phyloP scores from a whole-genome alignment of 306 rosid species.

The Begonia masoniana region DNA sequence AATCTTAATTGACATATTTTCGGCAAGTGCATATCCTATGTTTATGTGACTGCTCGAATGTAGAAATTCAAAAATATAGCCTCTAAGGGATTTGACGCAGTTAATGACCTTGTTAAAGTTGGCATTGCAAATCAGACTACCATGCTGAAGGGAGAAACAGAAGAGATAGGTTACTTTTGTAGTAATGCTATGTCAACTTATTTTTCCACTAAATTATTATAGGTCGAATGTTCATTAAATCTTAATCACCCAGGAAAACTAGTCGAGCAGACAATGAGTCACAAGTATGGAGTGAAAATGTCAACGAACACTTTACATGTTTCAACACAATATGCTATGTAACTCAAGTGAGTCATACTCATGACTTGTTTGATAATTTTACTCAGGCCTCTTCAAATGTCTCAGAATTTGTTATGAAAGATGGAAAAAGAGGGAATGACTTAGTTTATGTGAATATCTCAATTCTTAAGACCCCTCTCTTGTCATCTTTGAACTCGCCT shows the following conservation, averaged over 20 bases:
- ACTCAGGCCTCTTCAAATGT: no score
- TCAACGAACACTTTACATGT: conserved; percentile 72
- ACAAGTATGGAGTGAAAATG: conserved; percentile 60
- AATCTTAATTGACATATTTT: not conserved
- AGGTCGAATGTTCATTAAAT: not conserved
- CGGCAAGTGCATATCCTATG: no score
- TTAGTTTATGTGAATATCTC: no score
- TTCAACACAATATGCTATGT: conserved; percentile 98
- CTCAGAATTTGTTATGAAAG: no score
- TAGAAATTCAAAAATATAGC: conserved; percentile 86
- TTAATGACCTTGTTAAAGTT: conserved; percentile 43
- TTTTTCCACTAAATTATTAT: not conserved
- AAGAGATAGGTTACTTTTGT: conserved; percentile 67
- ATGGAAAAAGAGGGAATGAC: no score
- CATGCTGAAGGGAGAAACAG: conserved; percentile 98
- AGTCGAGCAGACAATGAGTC: conserved; percentile 74
- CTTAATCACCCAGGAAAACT: conserved; percentile 53
- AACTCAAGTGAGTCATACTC: conserved; percentile 79
- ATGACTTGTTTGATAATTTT: no score
- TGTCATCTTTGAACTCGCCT: no score
- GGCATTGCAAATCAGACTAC: conserved; percentile 99
- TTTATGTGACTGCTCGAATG: conserved; percentile 14
- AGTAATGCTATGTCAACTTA: conserved; percentile 1
- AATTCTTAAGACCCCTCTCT: no score
- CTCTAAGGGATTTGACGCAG: conserved; percentile 81